Percentiles rank a stretch among this genome's conserved stretches.
These are phyloP conservation scores for Coemansia sp. DNA, from an alignment of 192 early-diverging fungal genomes.

Conservation along the genomic window DNA sequence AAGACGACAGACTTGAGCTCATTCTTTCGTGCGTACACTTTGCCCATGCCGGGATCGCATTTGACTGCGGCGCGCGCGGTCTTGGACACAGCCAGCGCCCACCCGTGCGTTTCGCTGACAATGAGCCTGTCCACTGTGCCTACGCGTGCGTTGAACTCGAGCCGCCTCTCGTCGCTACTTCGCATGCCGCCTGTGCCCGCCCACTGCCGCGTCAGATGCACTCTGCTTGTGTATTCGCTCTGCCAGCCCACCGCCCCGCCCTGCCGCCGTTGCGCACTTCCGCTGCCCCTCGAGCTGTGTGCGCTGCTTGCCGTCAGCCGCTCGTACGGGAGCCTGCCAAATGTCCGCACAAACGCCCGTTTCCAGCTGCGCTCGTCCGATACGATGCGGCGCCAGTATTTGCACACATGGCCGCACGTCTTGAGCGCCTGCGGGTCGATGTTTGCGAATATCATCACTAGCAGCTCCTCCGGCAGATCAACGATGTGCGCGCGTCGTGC, in stretches of 20 bases:
- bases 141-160: slow-evolving; percentile 22
- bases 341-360: slow-evolving; percentile 18
- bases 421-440: slow-evolving; percentile 22
- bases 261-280: neutral
- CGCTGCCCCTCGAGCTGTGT: neutral
- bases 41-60: slow-evolving; percentile 19
- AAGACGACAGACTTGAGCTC: slow-evolving; percentile 17
- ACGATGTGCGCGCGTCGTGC: neutral
- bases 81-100: slow-evolving; percentile 36
- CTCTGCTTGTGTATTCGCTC: slow-evolving; percentile 19
- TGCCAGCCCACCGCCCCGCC: slow-evolving; percentile 16
- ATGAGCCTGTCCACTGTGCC: slow-evolving; percentile 28
- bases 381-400: slow-evolving; percentile 23
- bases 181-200: neutral
- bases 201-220: slow-evolving; percentile 22
- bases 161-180: neutral
- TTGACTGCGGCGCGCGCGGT: slow-evolving; percentile 1
- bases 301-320: slow-evolving; percentile 10
- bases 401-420: slow-evolving; percentile 23
- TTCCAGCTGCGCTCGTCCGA: slow-evolving; percentile 41
- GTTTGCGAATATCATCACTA: slow-evolving; percentile 19
- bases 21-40: slow-evolving; percentile 28
- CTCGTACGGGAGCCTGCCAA: slow-evolving; percentile 21
- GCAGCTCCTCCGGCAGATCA: slow-evolving; percentile 32
- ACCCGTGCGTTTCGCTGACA: slow-evolving; percentile 23